Evolutionary conservation across 345 rosid genomes (phyloP).

Genomic region (Barbarea vulgaris): DNA sequence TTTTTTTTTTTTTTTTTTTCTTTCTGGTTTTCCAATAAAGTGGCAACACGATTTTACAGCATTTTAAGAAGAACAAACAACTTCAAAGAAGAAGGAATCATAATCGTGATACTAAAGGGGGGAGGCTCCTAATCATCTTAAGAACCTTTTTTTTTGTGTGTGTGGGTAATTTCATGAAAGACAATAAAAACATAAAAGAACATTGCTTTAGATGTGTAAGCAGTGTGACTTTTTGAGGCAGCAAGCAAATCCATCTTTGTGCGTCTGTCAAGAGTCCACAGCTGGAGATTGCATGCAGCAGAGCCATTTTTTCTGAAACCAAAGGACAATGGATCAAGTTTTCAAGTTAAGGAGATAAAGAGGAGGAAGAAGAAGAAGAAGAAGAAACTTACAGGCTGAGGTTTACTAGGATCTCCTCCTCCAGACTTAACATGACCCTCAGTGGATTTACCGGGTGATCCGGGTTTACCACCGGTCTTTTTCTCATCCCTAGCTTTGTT

Average conservation of each 20-base stretch:
- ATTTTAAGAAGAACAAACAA: constrained; percentile 40
- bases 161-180: constrained; percentile 41
- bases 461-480: constrained; percentile 73
- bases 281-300: constrained; percentile 79
- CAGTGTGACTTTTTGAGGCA: constrained; percentile 40
- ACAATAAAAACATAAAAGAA: constrained; percentile 42
- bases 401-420: constrained; percentile 63
- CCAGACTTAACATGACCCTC: constrained; percentile 57
- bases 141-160: constrained; percentile 32
- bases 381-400: constrained; percentile 69
- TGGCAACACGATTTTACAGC: constrained; percentile 54
- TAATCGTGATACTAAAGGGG: constrained; percentile 46
- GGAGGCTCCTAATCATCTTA: constrained; percentile 47
- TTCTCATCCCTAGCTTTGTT: constrained; percentile 97
- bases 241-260: constrained; percentile 27
- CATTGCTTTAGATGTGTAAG: constrained; percentile 39
- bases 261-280: constrained; percentile 61
- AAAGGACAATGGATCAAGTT: background rate
- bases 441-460: constrained; percentile 64
- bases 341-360: background rate
- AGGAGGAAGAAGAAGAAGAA: background rate
- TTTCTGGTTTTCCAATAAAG: constrained; percentile 43
- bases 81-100: constrained; percentile 46
- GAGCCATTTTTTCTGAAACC: constrained; percentile 85
- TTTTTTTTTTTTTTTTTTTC: constrained; percentile 22